Base-by-base conservation (phyloP, 805 yeast species). In the Kuraishia piskuri region DNA sequence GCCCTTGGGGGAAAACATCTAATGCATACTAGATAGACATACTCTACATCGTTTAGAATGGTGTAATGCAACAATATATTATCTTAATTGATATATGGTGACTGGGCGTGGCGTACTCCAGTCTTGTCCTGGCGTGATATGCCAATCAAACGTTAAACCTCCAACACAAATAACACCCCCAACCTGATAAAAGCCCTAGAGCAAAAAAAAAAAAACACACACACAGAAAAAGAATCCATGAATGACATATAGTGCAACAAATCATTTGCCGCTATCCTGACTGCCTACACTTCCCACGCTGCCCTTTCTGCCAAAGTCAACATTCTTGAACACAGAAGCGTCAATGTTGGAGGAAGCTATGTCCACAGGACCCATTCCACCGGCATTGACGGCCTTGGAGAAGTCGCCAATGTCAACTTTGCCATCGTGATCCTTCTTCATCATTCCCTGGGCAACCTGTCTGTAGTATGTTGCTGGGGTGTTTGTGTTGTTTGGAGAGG, bases 401-500 rank as follows among this genome's bases (percentile, higher is more conserved):
- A 50, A 17, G 20, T 31, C 36, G 49, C 37, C 22, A 45, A 45
- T 8, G 47, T 48, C 23, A 40, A 54, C 46, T 31, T 26, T 14
- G 50, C 51, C 49, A 51, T 48, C 22, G 23, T 37, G 46, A 20
- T 25, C 46, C 3, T 50, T 51, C 46, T 50, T 40, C 22, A 12
- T 22, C 10, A 44, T 46, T n/a, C 54, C 54, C 20, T 40, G 22
- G 25, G 51, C 45, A 31, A 37, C 55, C 2, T 50, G 52, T 19
- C 55, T 52, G 53, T 57, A 67, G 51, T 67, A 68, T 1, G 61
- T 23, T 52, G 61, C 65, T 0, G 72, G 72, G 17, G 62, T 62
- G 49, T 68, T 68, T 9, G 53, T 55, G 40, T 64, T 54, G 51
- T 68, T 68, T 6, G 72, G 72, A 31, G 56, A 55, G 20, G 62